Evolutionary conservation across 768 basidiomycete species (phyloP), one percentile per base, ranked within the genome.

Genomic region (Mycena epipterygia): DNA sequence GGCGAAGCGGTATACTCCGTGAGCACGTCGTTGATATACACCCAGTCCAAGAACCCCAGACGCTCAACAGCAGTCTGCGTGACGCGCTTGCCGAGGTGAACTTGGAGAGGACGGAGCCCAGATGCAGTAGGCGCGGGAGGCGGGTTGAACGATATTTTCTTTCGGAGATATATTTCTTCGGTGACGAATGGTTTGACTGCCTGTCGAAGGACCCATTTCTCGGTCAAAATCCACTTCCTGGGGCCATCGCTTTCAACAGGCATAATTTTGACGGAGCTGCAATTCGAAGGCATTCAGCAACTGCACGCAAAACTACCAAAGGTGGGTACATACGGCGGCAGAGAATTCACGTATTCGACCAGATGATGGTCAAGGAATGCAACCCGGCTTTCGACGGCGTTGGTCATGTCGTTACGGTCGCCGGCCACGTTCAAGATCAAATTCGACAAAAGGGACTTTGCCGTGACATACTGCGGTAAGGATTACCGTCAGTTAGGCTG

Each of bases 121-220:
- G 29, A 13, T 6, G 39, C 35, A n/a, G n/a, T n/a, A n/a, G n/a
- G n/a, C n/a, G n/a, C n/a, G 19, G 73, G 62, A 41, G 73, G 66
- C 2, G 67, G 69, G 42, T 72, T 74, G 67, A 58, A 74, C 5
- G 56, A 25, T 0, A 55, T 56, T 21, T 74, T 74, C 66, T 71
- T 71, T 13, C 73, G 70, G 7, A 17, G 13, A 32, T 71, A 74
- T 9, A 74, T 46, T 19, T 74, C 73, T 1, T 71, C 66, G 3
- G 73, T 71, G n/a, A 74, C 49, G 39, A 74, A 71, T 1, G 73
- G 73, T 33, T 68, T 68, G 11, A 64, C 67, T 5, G 73, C 70
- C 37, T 74, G 49, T 11, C 73, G 73, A 7, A 74, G 53, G 16
- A 74, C 61, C 73, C 73, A 74, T 39, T 74, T 72, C 29, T 74